Evolutionary conservation across 805 yeast genomes (phyloP).

Genomic region (Ogataea methylovora): DNA sequence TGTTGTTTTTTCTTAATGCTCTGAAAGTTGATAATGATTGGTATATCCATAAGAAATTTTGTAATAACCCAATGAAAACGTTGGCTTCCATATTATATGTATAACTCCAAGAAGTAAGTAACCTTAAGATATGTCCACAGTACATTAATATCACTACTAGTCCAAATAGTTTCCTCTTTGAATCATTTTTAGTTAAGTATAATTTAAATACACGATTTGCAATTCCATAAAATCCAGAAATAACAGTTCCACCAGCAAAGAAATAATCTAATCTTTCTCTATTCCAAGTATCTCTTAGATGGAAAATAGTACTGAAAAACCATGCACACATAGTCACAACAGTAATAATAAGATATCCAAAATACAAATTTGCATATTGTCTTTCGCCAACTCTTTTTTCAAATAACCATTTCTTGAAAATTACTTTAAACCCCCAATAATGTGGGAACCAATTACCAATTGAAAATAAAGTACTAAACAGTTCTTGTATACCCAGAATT

Average conservation of each 20-base stretch:
- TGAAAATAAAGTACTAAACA: slow-evolving; percentile 76
- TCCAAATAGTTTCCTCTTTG: slow-evolving; percentile 29
- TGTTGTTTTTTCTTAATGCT: slow-evolving; percentile 9
- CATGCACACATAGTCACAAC: slow-evolving; percentile 78
- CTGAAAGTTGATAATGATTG: slow-evolving; percentile 26
- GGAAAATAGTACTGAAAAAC: slow-evolving; percentile 81
- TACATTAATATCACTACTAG: slow-evolving; percentile 43
- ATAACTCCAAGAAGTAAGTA: slow-evolving; percentile 76
- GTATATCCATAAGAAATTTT: slow-evolving; percentile 49
- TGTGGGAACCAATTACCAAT: slow-evolving; percentile 63
- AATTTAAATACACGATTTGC: slow-evolving; percentile 52
- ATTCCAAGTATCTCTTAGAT: slow-evolving; percentile 67
- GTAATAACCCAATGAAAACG: slow-evolving; percentile 67
- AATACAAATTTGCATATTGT: slow-evolving; percentile 21
- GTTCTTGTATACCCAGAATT: slow-evolving; percentile 75
- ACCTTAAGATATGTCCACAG: slow-evolving; percentile 54
- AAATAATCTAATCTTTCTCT: slow-evolving; percentile 89
- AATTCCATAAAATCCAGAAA: slow-evolving; percentile 70
- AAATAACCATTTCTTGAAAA: slow-evolving; percentile 16
- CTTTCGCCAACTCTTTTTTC: slow-evolving; percentile 12
- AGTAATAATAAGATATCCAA: slow-evolving; percentile 41
- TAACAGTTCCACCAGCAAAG: slow-evolving; percentile 85
- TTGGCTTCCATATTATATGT: slow-evolving; percentile 93
- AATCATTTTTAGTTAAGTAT: slow-evolving; percentile 29
- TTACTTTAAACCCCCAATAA: slow-evolving; percentile 33